Conservation (phyloP, 2,329 filamentous ascomycete species). For the Colletotrichum costaricense region DNA sequence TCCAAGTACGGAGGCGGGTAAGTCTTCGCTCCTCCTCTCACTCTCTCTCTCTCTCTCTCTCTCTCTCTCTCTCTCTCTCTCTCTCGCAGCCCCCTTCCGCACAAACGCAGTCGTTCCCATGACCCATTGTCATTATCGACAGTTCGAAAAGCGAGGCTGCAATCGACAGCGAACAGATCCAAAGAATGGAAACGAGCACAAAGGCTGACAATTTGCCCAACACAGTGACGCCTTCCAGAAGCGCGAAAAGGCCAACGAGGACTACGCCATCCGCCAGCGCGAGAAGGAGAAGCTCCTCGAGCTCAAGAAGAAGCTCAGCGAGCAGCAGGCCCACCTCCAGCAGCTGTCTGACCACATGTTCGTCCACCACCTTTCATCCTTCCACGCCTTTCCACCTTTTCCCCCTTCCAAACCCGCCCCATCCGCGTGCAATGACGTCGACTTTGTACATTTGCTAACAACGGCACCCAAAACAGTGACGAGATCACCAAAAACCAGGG, state of each 20-base stretch:
- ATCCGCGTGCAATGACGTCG: too few species aligned
- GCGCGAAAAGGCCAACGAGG: conserved; percentile 89
- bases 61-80: neutral
- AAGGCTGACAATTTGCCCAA: conserved; percentile 33
- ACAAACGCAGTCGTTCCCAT: neutral
- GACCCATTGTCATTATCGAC: too few species aligned
- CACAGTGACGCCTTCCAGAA: conserved; percentile 89
- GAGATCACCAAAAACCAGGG: conserved; percentile 80
- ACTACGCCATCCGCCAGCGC: conserved; percentile 84
- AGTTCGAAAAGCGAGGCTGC: too few species aligned
- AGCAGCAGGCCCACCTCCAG: conserved; percentile 86
- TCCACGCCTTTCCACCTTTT: neutral
- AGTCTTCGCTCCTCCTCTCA: conserved; percentile 42
- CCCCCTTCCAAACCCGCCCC: neutral
- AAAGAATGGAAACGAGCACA: neutral
- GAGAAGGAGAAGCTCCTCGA: conserved; percentile 90
- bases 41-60: too few species aligned
- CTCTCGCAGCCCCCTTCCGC: neutral
- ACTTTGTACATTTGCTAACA: conserved; percentile 2
- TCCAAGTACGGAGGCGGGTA: conserved; percentile 67
- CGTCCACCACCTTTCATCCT: conserved; percentile 45
- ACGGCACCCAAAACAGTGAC: conserved; percentile 64
- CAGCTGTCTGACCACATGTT: conserved; percentile 90
- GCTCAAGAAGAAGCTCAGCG: conserved; percentile 78
- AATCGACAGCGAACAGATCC: neutral